Evolutionary conservation across 2,329 filamentous ascomycete genomes (phyloP), one percentile per base, ranked within the genome.

Genomic region (Fusarium sp.): DNA sequence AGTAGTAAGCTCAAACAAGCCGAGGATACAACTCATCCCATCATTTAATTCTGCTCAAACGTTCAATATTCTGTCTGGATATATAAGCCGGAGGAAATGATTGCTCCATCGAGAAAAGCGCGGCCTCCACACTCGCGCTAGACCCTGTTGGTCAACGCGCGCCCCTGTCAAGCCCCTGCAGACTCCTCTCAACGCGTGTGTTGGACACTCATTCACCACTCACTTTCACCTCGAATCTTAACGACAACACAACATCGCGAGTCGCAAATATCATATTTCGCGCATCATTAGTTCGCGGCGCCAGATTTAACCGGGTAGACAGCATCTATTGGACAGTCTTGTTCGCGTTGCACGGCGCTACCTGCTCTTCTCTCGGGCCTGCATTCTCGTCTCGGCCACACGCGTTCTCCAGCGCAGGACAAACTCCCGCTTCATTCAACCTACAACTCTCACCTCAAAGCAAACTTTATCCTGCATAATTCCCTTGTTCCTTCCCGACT

Each of bases 161-260:
- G 16, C 64, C 73, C 73, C 70, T 74, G 70, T 76, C 67, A 67
- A 62, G 20, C 67, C 73, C 72, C 73, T 76, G 70, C 52, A 69
- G 61, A 59, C 64, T 74, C 73, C 70, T 64, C 66, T 76, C 73
- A 73, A 76, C 71, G 73, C 73, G 73, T 63, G 54, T 56, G 65
- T 69, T 68, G 73, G 61, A 63, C 64, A 69, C 39, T 76, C 64
- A 68, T 65, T 74, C 68, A 76, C 48, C 65, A 72, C 64, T 76
- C 60, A 69, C 64, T 48, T 68, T 68, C 71, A 70, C 64, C 54
- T 73, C 54, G 60, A 65, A 33, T 64, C 64, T 61, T 64, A 67
- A 71, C 63, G 71, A 69, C 73, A 71, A 71, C 66, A 68, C 63
- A 65, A 65, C 41, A 58, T 33, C 54, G 65, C 63, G 64, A 56